A percentile compares a stretch with the other conserved stretches of the same genome.
These are phyloP conservation scores for Xylaria longipes DNA, from an alignment of 495 filamentous ascomycete genomes.

Conservation along the genomic window DNA sequence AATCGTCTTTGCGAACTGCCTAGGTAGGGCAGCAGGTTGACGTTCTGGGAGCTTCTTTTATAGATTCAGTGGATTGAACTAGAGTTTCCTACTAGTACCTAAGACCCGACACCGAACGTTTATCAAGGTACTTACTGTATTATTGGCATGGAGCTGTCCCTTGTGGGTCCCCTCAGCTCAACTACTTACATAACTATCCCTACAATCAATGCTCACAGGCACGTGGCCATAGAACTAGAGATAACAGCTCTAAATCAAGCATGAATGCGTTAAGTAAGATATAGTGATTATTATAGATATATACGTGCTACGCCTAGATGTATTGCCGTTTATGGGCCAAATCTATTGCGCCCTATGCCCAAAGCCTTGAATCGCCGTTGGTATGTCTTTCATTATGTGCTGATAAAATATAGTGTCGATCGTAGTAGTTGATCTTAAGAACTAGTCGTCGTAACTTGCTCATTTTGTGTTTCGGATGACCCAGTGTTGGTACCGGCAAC, in stretches of 20 bases:
- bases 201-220: no score
- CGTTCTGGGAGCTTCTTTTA: background rate
- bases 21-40: background rate
- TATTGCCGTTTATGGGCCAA: background rate
- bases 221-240: background rate
- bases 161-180: slow-evolving; percentile 4
- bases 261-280: background rate
- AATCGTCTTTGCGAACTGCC: background rate
- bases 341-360: background rate
- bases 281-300: background rate
- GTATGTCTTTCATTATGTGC: background rate
- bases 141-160: background rate
- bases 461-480: slow-evolving; percentile 20
- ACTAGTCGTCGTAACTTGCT: background rate
- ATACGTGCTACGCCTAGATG: background rate
- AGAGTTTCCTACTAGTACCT: no score
- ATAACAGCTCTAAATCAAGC: background rate
- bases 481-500: slow-evolving; percentile 25
- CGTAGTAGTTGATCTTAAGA: background rate
- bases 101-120: background rate
- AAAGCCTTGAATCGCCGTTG: background rate
- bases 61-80: background rate
- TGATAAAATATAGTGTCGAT: background rate
- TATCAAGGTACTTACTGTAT: background rate
- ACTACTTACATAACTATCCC: background rate